A percentile compares a stretch with the other conserved stretches of the same genome.
Evolutionary conservation across 768 basidiomycete species (phyloP).

Genomic region (Suillus occidentalis): DNA sequence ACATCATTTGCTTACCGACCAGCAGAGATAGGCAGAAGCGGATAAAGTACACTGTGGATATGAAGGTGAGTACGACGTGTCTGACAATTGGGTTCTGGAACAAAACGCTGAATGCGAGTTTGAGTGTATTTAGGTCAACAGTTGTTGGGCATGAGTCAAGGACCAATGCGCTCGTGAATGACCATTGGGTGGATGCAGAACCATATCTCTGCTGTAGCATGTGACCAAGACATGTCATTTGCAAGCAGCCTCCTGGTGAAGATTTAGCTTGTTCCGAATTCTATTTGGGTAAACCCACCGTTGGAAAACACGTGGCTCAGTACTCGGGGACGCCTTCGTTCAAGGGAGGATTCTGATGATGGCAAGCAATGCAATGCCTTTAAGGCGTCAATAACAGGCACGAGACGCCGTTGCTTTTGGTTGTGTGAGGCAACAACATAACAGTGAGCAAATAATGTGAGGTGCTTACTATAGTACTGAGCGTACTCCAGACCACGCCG

Average conservation of each 20-base stretch:
- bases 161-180: constrained; percentile 18
- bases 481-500: constrained; percentile 17
- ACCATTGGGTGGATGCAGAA: constrained; percentile 4
- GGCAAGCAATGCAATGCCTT: constrained; percentile 23
- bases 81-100: constrained; percentile 23
- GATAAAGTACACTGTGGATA: constrained; percentile 14
- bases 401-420: constrained; percentile 18
- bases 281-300: constrained; percentile 14
- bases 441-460: not conserved
- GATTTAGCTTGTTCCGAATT: not conserved
- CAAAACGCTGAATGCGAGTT: constrained; percentile 18
- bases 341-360: not conserved
- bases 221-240: constrained; percentile 18
- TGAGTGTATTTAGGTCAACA: constrained; percentile 12
- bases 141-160: constrained; percentile 23
- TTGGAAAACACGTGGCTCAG: constrained; percentile 32
- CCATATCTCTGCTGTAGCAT: constrained; percentile 22
- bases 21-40: constrained; percentile 9
- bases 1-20: constrained; percentile 18
- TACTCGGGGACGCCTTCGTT: constrained; percentile 17
- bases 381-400: constrained; percentile 23
- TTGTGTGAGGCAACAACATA: not conserved
- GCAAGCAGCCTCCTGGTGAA: constrained; percentile 21
- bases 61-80: constrained; percentile 11
- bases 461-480: constrained; percentile 14